Base-by-base conservation (phyloP, 225 moss, liverwort and hornwort species). In the Takakia lepidozioides region DNA sequence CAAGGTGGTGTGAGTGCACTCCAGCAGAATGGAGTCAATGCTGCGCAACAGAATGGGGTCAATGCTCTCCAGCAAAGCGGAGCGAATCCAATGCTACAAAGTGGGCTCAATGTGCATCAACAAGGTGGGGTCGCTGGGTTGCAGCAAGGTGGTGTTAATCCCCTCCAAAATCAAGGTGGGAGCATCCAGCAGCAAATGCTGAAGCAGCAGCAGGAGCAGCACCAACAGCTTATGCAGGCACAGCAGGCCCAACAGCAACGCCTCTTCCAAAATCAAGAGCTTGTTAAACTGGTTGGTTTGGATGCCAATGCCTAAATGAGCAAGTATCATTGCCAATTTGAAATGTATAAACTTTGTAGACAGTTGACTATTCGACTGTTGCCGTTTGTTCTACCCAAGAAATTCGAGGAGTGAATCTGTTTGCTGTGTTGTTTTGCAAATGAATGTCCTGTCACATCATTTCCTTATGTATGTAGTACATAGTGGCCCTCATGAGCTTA, bases 161-260 rank as follows among this genome's bases (percentile, higher is more conserved):
- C 80, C 7, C 54, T 87, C 26, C 46, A 80, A 14, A 67, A 15
- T 17, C 88, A 83, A 58, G 72, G 65, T 47, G 76, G 63, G 46
- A 16, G 69, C 19, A 81, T 80, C 6, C 92, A 92, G 61, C 85
- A 85, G 65, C 66, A 66, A 55, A 71, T 83, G 48, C 52, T 70
- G 64, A 72, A 70, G 52, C 79, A 79, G 39, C 78, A 78, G 51
- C 74, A 79, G 32, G 76, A 78, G 50, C 88, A 88, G 55, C 83
- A 93, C 57, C 93, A 88, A 67, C 89, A 86, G 70, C 65, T 82
- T 37, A 49, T 83, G 59, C 84, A 89, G 46, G 67, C 21, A 20
- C 93, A 86, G 63, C 82, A 78, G 55, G 73, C 47, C 35, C 86
- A 88, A 60, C 86, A 95, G 19, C 89, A 86, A 17, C 85, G 82